phyloP scores from a whole-genome alignment of 768 basidiomycete genomes.

The Xerocomellus amylosporus region DNA sequence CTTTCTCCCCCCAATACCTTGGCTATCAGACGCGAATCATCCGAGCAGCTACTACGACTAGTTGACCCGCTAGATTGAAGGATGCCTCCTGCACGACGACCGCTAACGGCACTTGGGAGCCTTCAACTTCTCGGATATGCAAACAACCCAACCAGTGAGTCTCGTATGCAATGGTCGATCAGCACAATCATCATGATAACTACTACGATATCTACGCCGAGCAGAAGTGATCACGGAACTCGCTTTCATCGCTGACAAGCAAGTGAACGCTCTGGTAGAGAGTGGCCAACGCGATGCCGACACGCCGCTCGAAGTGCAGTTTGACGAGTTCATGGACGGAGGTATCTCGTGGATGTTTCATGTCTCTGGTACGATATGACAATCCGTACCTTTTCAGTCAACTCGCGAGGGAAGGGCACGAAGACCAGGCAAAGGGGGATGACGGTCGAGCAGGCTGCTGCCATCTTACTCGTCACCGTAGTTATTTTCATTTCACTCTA shows the following conservation, averaged over 20 bases:
- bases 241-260: constrained; percentile 22
- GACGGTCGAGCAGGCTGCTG: constrained; percentile 23
- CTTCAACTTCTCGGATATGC: constrained; percentile 21
- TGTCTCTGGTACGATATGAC: background rate
- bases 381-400: constrained; percentile 13
- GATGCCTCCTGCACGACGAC: constrained; percentile 24
- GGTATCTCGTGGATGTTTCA: constrained; percentile 10
- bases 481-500: background rate
- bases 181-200: background rate
- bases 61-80: background rate
- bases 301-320: constrained; percentile 22
- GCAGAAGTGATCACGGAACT: constrained; percentile 28
- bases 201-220: background rate
- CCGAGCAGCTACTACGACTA: background rate
- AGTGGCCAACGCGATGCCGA: background rate
- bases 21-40: background rate
- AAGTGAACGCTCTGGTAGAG: background rate
- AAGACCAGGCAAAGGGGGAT: constrained; percentile 19
- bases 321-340: constrained; percentile 28
- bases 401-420: constrained; percentile 23
- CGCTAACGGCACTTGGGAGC: constrained; percentile 18
- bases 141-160: constrained; percentile 28
- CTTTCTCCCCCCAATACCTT: background rate
- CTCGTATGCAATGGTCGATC: background rate
- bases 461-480: constrained; percentile 26